These are phyloP conservation scores for Fusarium ramigenum DNA, from an alignment of 2,329 filamentous ascomycete genomes.

Conservation along the genomic window DNA sequence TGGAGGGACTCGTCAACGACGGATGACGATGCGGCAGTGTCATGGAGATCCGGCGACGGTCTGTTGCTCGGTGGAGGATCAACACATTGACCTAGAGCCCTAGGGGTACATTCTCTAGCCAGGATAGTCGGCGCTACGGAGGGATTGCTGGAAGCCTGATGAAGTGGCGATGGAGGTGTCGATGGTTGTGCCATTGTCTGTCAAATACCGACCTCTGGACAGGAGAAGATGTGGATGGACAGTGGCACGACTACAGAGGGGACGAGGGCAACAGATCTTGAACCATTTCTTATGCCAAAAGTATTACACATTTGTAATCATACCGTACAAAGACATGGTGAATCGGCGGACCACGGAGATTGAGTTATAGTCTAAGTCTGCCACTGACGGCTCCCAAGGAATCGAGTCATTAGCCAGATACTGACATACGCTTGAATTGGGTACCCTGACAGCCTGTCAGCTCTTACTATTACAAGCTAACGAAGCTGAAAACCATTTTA, in stretches of 20 bases:
- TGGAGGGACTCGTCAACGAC: neutral
- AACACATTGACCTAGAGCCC: neutral
- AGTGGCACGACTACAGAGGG: neutral
- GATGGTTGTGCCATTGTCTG: neutral
- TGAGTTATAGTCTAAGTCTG: neutral
- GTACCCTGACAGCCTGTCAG: neutral
- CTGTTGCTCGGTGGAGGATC: neutral
- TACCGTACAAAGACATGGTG: neutral
- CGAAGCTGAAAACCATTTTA: neutral
- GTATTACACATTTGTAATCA: neutral
- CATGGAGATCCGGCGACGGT: neutral
- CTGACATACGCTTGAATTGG: neutral
- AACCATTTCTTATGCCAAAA: neutral
- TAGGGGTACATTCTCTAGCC: neutral
- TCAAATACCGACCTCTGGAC: neutral
- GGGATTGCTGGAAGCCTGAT: neutral
- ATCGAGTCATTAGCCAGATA: neutral
- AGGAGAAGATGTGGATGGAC: neutral
- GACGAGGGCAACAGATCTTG: neutral
- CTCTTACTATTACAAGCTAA: rapidly evolving
- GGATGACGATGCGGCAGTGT: neutral
- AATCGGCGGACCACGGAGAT: neutral
- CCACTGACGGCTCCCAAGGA: too few relatives aligned
- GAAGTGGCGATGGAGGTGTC: neutral
- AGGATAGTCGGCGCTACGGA: neutral